Evolutionary conservation across 2,329 filamentous ascomycete genomes (phyloP), one percentile per base, ranked within the genome.

Genomic region (Fusarium siculi): DNA sequence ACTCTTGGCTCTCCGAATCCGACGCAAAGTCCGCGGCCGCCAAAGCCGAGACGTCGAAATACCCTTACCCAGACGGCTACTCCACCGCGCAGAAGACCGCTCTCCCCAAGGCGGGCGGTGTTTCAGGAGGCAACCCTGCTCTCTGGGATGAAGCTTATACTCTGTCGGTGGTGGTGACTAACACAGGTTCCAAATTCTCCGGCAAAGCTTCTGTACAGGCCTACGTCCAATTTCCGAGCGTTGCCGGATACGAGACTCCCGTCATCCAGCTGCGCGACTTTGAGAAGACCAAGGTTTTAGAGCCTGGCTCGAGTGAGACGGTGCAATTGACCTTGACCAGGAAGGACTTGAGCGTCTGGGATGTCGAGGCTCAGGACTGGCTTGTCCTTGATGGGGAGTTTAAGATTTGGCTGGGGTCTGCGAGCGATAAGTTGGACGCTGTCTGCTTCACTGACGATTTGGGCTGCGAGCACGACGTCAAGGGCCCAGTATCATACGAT

Each of bases 291-390:
- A 61, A 68, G 18, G 80, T 83, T 32, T 80, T 94, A 21, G 82
- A 85, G 8, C 84, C 86, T 0, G 90, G 89, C 0, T 84, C 90
- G 77, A 86, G 81, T 7, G 80, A 81, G 63, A 85, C 81, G 0
- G 87, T 94, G 1, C 84, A 85, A 25, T 85, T 94, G 74, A 82
- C 84, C 2, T 74, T 94, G 63, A 93, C 87, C 11, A 87, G 93
- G 63, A 89, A 91, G 75, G 93, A 94, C 78, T 63, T 94, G 62
- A 93, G 92, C 73, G 91, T 93, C 50, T 94, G 93, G 93, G 91
- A 93, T 78, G 87, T 89, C 0, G 80, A 83, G 10, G 79, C 83
- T 44, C 92, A 93, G 82, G 93, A 94, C 73, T 95, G 93, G 93
- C 86, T 90, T 4, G 79, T 87, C 14, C 83, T 83, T 9, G 76